Percentiles rank a stretch among this genome's conserved stretches.
These are phyloP conservation scores for Helotiales sp. DNA, from an alignment of 2,329 filamentous ascomycete genomes.

Conservation along the genomic window DNA sequence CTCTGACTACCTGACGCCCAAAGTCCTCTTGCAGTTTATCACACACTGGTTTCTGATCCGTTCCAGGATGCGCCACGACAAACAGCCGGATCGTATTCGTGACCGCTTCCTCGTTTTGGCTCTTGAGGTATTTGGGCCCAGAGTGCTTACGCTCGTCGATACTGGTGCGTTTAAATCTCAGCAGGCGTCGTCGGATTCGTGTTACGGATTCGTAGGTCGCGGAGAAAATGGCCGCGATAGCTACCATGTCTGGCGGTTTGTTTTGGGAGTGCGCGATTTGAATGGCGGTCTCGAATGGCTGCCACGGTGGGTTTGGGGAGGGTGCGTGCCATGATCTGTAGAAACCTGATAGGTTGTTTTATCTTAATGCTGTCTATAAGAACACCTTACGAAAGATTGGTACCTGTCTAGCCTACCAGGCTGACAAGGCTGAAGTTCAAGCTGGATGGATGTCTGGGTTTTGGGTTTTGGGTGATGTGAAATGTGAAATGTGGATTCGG, in stretches of 20 bases:
- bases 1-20: constrained; percentile 13
- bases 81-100: constrained; percentile 16
- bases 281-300: constrained; percentile 26
- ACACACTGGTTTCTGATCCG: constrained; percentile 22
- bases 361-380: background rate
- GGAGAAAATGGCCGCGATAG: constrained; percentile 28
- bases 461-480: no score
- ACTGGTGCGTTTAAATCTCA: constrained; percentile 20
- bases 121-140: constrained; percentile 23
- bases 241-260: constrained; percentile 17
- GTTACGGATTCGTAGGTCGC: constrained; percentile 25
- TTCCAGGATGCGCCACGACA: constrained; percentile 17
- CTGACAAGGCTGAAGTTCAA: constrained; percentile 1
- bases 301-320: constrained; percentile 15
- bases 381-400: background rate
- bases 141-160: constrained; percentile 28
- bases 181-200: constrained; percentile 24
- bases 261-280: constrained; percentile 14
- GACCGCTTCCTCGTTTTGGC: constrained; percentile 17
- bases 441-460: background rate
- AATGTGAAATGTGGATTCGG: background rate
- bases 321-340: background rate
- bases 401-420: background rate
- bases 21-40: constrained; percentile 9
- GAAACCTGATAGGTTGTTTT: background rate